Conservation (phyloP, 2,329 filamentous ascomycete species). For the Colletotrichum lupini region DNA sequence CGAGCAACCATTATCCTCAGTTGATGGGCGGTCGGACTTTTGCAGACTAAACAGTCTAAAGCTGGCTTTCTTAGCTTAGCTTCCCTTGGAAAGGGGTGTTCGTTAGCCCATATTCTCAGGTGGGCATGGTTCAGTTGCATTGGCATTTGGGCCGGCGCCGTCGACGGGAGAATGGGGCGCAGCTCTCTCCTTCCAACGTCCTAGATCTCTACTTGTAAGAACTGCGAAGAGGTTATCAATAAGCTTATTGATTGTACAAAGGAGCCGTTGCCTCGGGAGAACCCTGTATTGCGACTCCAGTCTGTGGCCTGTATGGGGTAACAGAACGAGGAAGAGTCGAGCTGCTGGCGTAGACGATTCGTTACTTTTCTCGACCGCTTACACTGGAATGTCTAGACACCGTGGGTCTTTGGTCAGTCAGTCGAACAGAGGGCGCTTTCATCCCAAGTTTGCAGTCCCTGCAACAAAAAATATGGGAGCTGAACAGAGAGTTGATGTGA, state of each 20-base stretch:
- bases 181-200: conserved; percentile 7
- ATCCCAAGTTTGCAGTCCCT: not conserved
- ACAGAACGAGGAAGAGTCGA: not conserved
- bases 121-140: conserved; percentile 9
- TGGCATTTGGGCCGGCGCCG: conserved; percentile 10
- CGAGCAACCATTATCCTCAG: not conserved
- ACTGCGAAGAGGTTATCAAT: not conserved
- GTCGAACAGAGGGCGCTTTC: too few relatives aligned
- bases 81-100: not conserved
- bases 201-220: not conserved
- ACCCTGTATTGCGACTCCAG: not conserved
- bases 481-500: not conserved
- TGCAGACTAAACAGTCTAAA: not conserved
- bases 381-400: not conserved
- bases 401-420: not conserved
- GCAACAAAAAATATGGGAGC: not conserved
- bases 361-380: not conserved
- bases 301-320: not conserved
- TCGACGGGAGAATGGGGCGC: conserved; percentile 24
- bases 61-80: not conserved
- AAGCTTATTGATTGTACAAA: conserved; percentile 4
- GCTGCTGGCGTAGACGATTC: conserved; percentile 8
- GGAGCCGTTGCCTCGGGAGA: not conserved
- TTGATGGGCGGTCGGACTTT: conserved; percentile 18
- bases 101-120: conserved; percentile 20